Evolutionary conservation across 768 basidiomycete species (phyloP).

Genomic region (Leccinum ochraceum): DNA sequence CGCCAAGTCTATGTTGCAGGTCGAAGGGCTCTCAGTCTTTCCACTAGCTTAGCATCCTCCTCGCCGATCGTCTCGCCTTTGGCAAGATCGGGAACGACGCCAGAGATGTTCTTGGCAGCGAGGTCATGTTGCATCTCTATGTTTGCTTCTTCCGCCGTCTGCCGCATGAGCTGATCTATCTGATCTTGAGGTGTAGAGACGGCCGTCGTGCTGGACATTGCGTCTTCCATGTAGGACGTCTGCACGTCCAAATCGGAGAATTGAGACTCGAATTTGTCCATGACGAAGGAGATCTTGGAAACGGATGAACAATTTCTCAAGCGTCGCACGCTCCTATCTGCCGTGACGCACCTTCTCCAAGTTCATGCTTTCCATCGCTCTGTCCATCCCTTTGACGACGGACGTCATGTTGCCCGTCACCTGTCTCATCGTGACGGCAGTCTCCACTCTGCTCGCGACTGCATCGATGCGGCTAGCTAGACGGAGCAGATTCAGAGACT

Average conservation of each 20-base stretch:
- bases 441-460: slow-evolving; percentile 95
- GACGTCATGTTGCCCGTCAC: slow-evolving; percentile 96
- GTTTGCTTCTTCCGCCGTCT: slow-evolving; percentile 96
- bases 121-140: slow-evolving; percentile 94
- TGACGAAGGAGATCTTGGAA: slow-evolving; percentile 88
- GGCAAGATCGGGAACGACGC: slow-evolving; percentile 56
- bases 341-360: slow-evolving; percentile 75
- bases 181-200: slow-evolving; percentile 96
- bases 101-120: slow-evolving; percentile 57
- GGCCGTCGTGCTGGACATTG: slow-evolving; percentile 92
- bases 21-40: slow-evolving; percentile 84
- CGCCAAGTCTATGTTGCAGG: slow-evolving; percentile 56
- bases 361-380: slow-evolving; percentile 99
- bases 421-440: slow-evolving; percentile 96
- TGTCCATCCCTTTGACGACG: slow-evolving; percentile 98
- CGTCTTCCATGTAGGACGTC: slow-evolving; percentile 96
- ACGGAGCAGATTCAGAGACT: slow-evolving; percentile 87
- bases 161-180: slow-evolving; percentile 86
- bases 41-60: slow-evolving; percentile 81
- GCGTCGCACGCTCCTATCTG: not conserved
- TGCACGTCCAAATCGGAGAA: slow-evolving; percentile 98
- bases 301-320: not conserved
- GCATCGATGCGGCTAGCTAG: slow-evolving; percentile 93
- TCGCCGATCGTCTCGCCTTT: slow-evolving; percentile 60
- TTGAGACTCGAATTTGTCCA: slow-evolving; percentile 98